These are phyloP conservation scores for Nicotiana paniculata DNA, from an alignment of 257 asterid species.

Conservation along the genomic window DNA sequence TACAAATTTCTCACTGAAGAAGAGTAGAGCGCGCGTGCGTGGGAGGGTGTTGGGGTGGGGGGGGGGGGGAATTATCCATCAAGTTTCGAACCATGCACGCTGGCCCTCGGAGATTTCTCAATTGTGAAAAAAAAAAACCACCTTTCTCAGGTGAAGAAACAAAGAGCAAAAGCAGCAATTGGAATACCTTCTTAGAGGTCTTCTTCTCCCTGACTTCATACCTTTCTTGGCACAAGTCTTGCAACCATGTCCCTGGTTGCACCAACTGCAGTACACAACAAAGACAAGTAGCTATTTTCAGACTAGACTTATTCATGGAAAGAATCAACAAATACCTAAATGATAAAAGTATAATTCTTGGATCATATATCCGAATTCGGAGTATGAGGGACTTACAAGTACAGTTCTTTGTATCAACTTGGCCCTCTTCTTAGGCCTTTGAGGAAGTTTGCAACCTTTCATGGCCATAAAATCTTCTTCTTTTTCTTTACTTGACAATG, in stretches of 20 bases:
- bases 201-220: constrained; percentile 54
- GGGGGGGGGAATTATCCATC: no score
- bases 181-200: constrained; percentile 32
- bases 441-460: constrained; percentile 46
- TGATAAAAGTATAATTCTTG: neutral
- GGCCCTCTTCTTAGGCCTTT: constrained; percentile 46
- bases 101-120: no score
- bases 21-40: no score
- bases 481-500: constrained; percentile 37
- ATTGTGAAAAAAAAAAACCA: no score
- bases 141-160: neutral
- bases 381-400: constrained; percentile 19
- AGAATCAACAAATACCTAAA: neutral
- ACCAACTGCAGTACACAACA: constrained; percentile 28
- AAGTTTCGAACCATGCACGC: no score
- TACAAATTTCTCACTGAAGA: no score
- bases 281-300: neutral
- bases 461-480: constrained; percentile 46
- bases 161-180: neutral
- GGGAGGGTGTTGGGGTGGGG: no score
- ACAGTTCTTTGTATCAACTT: constrained; percentile 32
- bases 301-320: neutral
- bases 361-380: neutral
- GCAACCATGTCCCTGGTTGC: constrained; percentile 47
- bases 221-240: constrained; percentile 44